These are phyloP conservation scores for Volvox africanus DNA, from an alignment of 139 green algal genomes.

Conservation along the genomic window DNA sequence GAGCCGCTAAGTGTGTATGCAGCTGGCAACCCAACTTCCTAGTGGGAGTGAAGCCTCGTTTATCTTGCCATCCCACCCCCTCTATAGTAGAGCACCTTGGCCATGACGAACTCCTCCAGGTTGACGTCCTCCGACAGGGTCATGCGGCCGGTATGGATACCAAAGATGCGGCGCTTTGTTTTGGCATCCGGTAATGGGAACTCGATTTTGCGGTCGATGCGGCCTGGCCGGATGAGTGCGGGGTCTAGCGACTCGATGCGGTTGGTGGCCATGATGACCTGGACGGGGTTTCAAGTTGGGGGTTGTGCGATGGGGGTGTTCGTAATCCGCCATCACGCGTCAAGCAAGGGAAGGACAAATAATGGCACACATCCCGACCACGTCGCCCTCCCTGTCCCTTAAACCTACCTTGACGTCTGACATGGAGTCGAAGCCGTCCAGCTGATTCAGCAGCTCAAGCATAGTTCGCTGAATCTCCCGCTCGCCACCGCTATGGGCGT, in stretches of 20 bases:
- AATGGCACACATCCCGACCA: no score
- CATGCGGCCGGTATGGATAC: slow-evolving; percentile 92
- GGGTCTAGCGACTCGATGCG: slow-evolving; percentile 97
- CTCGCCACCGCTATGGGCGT: slow-evolving; percentile 93
- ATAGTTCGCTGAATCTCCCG: slow-evolving; percentile 99
- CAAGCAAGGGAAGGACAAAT: no score
- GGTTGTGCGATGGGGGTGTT: no score
- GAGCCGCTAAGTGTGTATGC: no score
- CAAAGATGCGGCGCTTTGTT: slow-evolving; percentile 98
- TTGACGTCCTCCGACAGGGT: slow-evolving; percentile 96
- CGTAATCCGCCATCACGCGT: no score
- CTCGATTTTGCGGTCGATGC: slow-evolving; percentile 98
- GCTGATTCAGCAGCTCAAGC: slow-evolving; percentile 98
- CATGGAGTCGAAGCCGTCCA: slow-evolving; percentile 97
- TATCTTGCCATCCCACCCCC: no score
- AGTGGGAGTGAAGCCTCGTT: no score
- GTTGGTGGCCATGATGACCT: slow-evolving; percentile 99
- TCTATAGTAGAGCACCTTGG: slow-evolving; percentile 55
- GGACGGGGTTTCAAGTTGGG: neutral
- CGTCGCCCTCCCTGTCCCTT: no score
- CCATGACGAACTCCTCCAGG: slow-evolving; percentile 97
- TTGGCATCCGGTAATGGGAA: slow-evolving; percentile 99
- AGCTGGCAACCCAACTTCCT: no score
- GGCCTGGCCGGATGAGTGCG: slow-evolving; percentile 95
- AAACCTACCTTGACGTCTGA: slow-evolving; percentile 94